phyloP scores from a whole-genome alignment of 2,329 filamentous ascomycete genomes.

The Nothomitra cinnamomea region DNA sequence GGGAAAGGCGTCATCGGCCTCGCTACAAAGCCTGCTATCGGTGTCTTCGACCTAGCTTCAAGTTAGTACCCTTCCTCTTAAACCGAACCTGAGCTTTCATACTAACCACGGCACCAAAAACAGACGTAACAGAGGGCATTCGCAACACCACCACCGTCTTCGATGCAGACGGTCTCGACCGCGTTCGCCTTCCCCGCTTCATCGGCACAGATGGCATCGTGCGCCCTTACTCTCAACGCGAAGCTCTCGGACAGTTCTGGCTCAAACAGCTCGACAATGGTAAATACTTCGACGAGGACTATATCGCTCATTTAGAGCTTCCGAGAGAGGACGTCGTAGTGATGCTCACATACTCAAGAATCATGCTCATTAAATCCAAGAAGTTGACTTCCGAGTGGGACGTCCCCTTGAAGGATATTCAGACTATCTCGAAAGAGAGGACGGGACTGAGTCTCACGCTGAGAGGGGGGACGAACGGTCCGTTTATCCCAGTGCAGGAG shows the following conservation, averaged over 20 bases:
- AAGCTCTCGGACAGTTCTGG: conserved; percentile 96
- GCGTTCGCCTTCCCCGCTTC: conserved; percentile 83
- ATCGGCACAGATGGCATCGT: conserved; percentile 87
- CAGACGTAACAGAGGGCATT: conserved; percentile 81
- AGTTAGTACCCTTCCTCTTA: conserved; percentile 26
- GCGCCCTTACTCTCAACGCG: conserved; percentile 81
- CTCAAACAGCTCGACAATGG: conserved; percentile 96
- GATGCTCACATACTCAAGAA: conserved; percentile 74
- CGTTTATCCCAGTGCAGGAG: conserved; percentile 86
- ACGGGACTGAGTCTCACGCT: conserved; percentile 82
- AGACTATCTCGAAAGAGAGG: conserved; percentile 92
- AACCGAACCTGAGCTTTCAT: neutral
- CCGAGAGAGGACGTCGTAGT: conserved; percentile 76
- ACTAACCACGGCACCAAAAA: neutral
- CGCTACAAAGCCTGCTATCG: conserved; percentile 94
- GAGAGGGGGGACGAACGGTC: conserved; percentile 80
- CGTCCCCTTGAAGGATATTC: conserved; percentile 83
- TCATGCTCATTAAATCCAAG: conserved; percentile 79
- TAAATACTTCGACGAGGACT: conserved; percentile 93
- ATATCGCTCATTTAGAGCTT: conserved; percentile 90
- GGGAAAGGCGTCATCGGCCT: conserved; percentile 87
- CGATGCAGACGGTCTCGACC: conserved; percentile 83
- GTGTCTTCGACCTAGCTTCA: conserved; percentile 89
- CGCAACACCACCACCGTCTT: conserved; percentile 98
- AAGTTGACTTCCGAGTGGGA: conserved; percentile 88